phyloP scores from a whole-genome alignment of 768 basidiomycete species.

The Lactarius indigo region DNA sequence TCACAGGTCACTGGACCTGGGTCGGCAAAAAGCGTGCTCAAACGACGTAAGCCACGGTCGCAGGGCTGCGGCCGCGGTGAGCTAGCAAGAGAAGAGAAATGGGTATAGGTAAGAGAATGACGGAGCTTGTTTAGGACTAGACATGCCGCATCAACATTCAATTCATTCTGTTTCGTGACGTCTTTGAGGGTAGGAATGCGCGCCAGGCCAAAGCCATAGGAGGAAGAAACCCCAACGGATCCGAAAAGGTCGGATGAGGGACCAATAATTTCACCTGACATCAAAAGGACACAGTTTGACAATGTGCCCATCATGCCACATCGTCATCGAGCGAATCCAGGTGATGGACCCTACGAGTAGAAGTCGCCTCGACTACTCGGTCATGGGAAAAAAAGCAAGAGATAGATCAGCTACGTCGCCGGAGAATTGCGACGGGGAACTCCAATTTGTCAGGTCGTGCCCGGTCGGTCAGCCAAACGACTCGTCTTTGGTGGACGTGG shows the following conservation, averaged over 20 bases:
- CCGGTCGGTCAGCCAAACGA: background rate
- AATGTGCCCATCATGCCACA: background rate
- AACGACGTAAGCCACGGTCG: conserved; percentile 16
- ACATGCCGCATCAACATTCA: background rate
- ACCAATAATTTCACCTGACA: conserved; percentile 6
- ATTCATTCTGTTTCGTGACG: conserved; percentile 7
- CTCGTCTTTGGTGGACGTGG: background rate
- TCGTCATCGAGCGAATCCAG: background rate
- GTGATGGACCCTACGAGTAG: background rate
- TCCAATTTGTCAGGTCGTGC: conserved; percentile 14
- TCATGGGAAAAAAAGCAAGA: conserved; percentile 2
- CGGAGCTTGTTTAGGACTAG: background rate
- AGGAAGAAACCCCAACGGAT: background rate
- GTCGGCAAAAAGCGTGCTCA: background rate
- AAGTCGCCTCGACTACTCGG: background rate
- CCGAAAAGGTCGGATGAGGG: conserved; percentile 16
- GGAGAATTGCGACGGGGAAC: background rate
- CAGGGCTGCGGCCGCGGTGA: conserved; percentile 14
- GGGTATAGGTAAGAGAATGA: background rate
- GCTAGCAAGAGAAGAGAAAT: background rate
- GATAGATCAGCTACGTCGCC: conserved; percentile 6
- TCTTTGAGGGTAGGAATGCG: background rate
- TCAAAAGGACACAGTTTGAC: conserved; percentile 4
- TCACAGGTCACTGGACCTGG: conserved; percentile 7
- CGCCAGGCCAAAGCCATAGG: background rate